Percentiles rank a stretch among this genome's conserved stretches.
These are phyloP conservation scores for Pseudovirgaria hyperparasitica DNA, from an alignment of 2,329 filamentous ascomycete genomes.

Conservation along the genomic window DNA sequence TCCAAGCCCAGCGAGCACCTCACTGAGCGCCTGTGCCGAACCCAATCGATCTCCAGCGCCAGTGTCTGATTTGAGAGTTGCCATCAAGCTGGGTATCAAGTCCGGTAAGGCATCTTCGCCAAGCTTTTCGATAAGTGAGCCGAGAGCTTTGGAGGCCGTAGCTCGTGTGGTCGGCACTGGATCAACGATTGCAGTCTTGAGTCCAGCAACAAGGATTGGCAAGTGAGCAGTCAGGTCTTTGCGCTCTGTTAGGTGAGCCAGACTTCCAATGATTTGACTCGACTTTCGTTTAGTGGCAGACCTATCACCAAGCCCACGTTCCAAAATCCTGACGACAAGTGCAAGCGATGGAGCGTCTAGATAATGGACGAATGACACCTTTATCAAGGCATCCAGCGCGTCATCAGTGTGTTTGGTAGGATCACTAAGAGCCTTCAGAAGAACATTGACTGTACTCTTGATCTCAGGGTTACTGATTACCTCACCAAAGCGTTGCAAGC, in stretches of 20 bases:
- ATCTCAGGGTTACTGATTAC: constrained; percentile 98
- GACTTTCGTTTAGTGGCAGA: constrained; percentile 95
- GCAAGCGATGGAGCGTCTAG: constrained; percentile 94
- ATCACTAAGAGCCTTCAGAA: constrained; percentile 93
- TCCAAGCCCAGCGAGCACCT: constrained; percentile 89
- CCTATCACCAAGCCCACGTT: constrained; percentile 79
- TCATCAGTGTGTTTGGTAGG: constrained; percentile 95
- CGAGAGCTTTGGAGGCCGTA: constrained; percentile 88
- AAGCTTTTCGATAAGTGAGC: constrained; percentile 94
- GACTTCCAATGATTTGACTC: constrained; percentile 91
- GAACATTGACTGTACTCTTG: constrained; percentile 77
- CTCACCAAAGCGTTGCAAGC: constrained; percentile 93
- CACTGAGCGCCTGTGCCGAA: constrained; percentile 89
- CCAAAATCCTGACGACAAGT: constrained; percentile 85
- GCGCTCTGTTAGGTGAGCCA: constrained; percentile 92
- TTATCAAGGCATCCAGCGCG: constrained; percentile 85
- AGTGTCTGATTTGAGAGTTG: constrained; percentile 92
- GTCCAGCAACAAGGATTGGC: constrained; percentile 79
- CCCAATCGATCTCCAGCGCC: constrained; percentile 92
- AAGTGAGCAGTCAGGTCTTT: constrained; percentile 87
- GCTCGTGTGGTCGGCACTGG: constrained; percentile 93
- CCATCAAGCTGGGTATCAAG: constrained; percentile 94
- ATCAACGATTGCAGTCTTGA: constrained; percentile 82
- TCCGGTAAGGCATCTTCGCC: constrained; percentile 94
- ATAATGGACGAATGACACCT: constrained; percentile 97